A percentile compares a stretch with the other conserved stretches of the same genome.
Evolutionary conservation across 768 basidiomycete genomes (phyloP).

Genomic region (Phallus indusiatus): DNA sequence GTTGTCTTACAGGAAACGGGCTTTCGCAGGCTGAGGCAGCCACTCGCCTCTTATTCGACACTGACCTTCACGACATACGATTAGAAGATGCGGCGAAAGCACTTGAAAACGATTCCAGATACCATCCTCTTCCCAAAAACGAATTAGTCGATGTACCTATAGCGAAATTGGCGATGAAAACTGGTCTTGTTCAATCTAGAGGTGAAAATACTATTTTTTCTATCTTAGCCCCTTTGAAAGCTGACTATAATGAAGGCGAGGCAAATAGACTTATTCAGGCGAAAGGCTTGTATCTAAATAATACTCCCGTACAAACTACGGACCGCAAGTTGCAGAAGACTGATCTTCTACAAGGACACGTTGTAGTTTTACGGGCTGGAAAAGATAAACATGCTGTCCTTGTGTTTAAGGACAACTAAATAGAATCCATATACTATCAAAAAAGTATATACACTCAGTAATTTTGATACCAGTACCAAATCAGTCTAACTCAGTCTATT

Average conservation of each 20-base stretch:
- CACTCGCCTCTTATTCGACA: conserved; percentile 36
- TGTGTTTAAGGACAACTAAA: conserved; percentile 21
- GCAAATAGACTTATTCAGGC: conserved; percentile 52
- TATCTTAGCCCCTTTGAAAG: background rate
- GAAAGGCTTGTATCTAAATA: conserved; percentile 70
- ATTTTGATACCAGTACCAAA: background rate
- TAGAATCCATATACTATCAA: background rate
- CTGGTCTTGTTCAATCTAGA: conserved; percentile 52
- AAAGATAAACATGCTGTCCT: conserved; percentile 63
- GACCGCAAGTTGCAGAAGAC: conserved; percentile 29
- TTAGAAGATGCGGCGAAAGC: conserved; percentile 50
- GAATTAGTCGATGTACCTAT: conserved; percentile 48
- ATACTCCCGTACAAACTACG: conserved; percentile 39
- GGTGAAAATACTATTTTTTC: conserved; percentile 30
- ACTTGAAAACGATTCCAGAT: conserved; percentile 55
- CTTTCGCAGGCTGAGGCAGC: conserved; percentile 33
- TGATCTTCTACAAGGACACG: conserved; percentile 49
- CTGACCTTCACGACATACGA: conserved; percentile 31
- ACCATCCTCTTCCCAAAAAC: conserved; percentile 39
- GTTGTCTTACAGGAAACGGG: conserved; percentile 25
- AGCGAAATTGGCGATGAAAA: conserved; percentile 48
- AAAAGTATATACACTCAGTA: background rate
- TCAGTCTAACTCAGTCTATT: conserved; percentile 54
- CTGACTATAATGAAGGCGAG: conserved; percentile 36
- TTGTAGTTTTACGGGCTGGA: conserved; percentile 64